Base-by-base conservation (phyloP, 257 asterid species). In the Echium plantagineum region DNA sequence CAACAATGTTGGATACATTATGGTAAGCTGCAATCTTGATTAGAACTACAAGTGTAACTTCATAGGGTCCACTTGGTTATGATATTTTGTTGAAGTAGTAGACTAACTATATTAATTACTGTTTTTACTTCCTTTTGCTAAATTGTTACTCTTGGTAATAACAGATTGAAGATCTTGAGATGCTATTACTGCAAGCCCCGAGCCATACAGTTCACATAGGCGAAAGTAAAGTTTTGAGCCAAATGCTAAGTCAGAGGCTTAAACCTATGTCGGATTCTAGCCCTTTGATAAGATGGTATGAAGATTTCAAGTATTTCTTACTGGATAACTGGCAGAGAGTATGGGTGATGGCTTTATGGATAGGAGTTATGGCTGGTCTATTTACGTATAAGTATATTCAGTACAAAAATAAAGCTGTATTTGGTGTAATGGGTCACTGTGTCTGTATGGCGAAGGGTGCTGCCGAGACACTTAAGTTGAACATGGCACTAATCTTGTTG, bases 401-500 rank as follows among this genome's bases (percentile, higher is more conserved):
- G 52, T 91, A 91, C 69, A 79, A 73, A 61, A 64, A 80, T 19
- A 70, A 78, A 46, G 81, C 71, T 16, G 96, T 21, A 0, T 91
- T 77, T 22, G 69, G 17, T 0, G 90, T 91, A 0, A 82, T 88
- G 94, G 98, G 98, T 9, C 76, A 72, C 15, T 91, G 98, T 51
- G 96, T 91, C 49, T 85, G 94, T 72, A 5, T 86, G 55, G 98
- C 98, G 17, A 91, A 91, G 61, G 98, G 98, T 1, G 98, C 90
- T 0, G 98, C 98, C n/a, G 98, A 91, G 78, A 91, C 90, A 5
- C 81, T 86, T 30, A 91, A 91, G 85, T 77, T 91, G 26, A 91
- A 91, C 81, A 91, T 91, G 98, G 98, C 97, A 0, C 48, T 91
- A 20, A 84, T 91, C 31, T 57, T 91, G 53, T 72, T 91, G 0